phyloP scores from a whole-genome alignment of 345 rosid genomes.

The Erodium maritimum region DNA sequence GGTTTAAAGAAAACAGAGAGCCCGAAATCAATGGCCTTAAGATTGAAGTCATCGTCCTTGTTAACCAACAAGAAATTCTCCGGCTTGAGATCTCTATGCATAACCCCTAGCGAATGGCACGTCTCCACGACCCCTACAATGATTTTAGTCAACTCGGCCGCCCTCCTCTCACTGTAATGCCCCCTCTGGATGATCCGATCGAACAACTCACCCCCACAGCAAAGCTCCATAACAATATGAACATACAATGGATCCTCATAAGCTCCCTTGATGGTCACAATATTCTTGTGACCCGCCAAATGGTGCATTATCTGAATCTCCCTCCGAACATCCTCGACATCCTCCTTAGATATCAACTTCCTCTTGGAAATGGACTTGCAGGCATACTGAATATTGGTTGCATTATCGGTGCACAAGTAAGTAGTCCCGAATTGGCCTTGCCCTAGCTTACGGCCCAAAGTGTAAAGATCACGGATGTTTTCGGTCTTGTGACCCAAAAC shows the following conservation, averaged over 20 bases:
- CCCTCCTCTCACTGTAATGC: conserved; percentile 90
- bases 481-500: conserved; percentile 89
- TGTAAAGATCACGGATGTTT: conserved; percentile 70
- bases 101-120: conserved; percentile 93
- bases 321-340: conserved; percentile 88
- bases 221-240: conserved; percentile 96
- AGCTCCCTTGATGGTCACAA: conserved; percentile 91
- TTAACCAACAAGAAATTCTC: conserved; percentile 95
- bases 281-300: conserved; percentile 89
- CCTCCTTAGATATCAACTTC: conserved; percentile 86
- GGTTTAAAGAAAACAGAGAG: conserved; percentile 97
- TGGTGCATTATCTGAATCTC: conserved; percentile 99
- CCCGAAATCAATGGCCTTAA: conserved; percentile 97
- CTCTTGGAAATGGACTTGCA: conserved; percentile 95
- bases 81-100: conserved; percentile 98
- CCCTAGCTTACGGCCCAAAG: conserved; percentile 76
- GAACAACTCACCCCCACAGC: conserved; percentile 90
- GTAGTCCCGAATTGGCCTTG: conserved; percentile 98
- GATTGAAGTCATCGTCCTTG: conserved; percentile 94
- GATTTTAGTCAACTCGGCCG: conserved; percentile 87
- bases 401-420: conserved; percentile 62
- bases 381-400: conserved; percentile 65
- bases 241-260: conserved; percentile 77
- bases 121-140: conserved; percentile 94
- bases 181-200: conserved; percentile 96